phyloP scores from a whole-genome alignment of 108 stramenopile genomes.

The Licmophora abbreviata region DNA sequence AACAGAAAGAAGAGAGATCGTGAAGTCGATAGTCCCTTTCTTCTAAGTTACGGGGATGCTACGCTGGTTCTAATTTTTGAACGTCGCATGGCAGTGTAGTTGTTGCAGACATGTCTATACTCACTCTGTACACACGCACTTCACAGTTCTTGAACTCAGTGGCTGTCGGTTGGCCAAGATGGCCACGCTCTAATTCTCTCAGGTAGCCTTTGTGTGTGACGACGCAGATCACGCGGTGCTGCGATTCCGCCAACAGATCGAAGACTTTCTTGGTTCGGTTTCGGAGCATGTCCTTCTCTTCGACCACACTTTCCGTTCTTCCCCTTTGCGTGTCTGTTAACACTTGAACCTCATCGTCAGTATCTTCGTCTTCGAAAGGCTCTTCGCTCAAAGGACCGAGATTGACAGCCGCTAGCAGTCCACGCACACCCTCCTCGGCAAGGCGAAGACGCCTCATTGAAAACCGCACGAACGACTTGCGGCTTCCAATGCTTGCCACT shows the following conservation, averaged over 20 bases:
- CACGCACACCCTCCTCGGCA: not conserved
- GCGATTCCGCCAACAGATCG: constrained; percentile 31
- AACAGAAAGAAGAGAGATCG: no score
- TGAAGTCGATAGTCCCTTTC: no score
- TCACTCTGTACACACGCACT: constrained; percentile 39
- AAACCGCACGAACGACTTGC: constrained; percentile 14
- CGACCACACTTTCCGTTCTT: not conserved
- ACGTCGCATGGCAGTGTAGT: no score
- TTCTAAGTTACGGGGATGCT: no score
- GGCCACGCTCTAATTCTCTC: constrained; percentile 53
- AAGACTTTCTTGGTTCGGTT: constrained; percentile 41
- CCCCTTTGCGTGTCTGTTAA: not conserved
- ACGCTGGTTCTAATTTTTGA: no score
- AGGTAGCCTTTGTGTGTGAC: constrained; percentile 63
- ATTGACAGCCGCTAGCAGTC: not conserved
- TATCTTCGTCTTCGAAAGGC: not conserved
- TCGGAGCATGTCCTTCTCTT: constrained; percentile 25
- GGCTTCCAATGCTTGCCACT: not conserved
- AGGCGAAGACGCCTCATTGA: constrained; percentile 9
- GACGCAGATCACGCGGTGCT: constrained; percentile 30
- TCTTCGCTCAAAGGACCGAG: not conserved
- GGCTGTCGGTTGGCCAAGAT: constrained; percentile 29
- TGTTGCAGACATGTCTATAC: no score
- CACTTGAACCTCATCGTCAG: constrained; percentile 5
- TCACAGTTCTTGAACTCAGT: constrained; percentile 49